Evolutionary conservation across 257 asterid genomes (phyloP), one percentile per base, ranked within the genome.

Genomic region (Nicotiana otophora): DNA sequence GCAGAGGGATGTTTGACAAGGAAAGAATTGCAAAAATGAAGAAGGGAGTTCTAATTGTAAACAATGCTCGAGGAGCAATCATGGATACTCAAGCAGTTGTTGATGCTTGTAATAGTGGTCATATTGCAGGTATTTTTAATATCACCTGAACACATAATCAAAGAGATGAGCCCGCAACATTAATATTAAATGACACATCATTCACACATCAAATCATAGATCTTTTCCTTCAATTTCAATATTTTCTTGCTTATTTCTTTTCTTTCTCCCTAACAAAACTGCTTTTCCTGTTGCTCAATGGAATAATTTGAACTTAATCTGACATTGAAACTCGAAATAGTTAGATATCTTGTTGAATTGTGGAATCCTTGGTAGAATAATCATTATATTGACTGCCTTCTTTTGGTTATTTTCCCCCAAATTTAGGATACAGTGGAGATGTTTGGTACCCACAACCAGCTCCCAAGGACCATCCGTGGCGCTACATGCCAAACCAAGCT

Each of bases 381-480:
- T 28, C 31, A 1, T 31, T 42, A 81, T 42, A 53, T 28, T 81
- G 46, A 12, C n/a, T n/a, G 62, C 20, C 39, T 78, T 55, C 51
- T 33, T 51, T 65, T 51, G 42, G 62, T 72, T 72, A 30, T 3
- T 77, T 46, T 46, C 70, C 46, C 61, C 26, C 69, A 36, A 20
- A 48, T 78, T 15, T 81, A 95, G 98, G 99, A 28, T 96, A 96
- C 88, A 94, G 99, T 51, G 99, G 99, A 72, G 99, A 96, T 85
- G 99, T 94, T 82, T 96, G 99, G 99, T 67, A 91, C 88, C 98
- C 99, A 36, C 99, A 96, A 69, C 99, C 99, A 80, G 99, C 99
- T 60, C 99, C 99, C 6, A 96, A 94, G 92, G 99, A 96, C 85
- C 99, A 96, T 82, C 99, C 98, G 0, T 96, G 99, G 99, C 88